phyloP scores from a whole-genome alignment of 768 basidiomycete genomes.

The Botryobasidium botryosum region DNA sequence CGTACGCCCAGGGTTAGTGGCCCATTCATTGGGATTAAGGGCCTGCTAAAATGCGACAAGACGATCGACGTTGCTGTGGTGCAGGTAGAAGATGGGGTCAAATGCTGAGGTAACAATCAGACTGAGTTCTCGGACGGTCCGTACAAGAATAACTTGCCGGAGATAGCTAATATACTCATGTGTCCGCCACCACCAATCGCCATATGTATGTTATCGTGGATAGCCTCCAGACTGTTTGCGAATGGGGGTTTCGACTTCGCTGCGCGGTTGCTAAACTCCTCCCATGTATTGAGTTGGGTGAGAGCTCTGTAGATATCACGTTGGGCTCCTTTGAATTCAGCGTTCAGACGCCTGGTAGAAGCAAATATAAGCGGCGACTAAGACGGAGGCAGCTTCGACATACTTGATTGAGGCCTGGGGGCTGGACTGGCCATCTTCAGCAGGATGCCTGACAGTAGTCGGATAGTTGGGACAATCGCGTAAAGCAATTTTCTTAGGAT shows the following conservation, averaged over 20 bases:
- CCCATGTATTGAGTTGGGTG: slow-evolving; percentile 4
- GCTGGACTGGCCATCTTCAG: no score
- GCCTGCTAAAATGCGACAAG: no score
- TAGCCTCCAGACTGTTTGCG: slow-evolving; percentile 5
- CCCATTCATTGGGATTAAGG: no score
- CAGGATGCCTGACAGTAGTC: no score
- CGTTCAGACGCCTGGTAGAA: no score
- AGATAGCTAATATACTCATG: neutral
- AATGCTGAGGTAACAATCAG: slow-evolving; percentile 1
- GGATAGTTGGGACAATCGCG: no score
- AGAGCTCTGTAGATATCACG: neutral
- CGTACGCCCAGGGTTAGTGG: no score
- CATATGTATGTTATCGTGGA: slow-evolving; percentile 7
- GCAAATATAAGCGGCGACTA: no score
- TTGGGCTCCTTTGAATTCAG: no score
- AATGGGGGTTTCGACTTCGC: neutral
- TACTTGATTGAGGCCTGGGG: slow-evolving; percentile 1
- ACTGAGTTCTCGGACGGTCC: neutral
- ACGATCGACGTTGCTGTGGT: slow-evolving; percentile 6
- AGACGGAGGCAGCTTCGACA: no score
- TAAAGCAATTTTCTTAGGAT: no score
- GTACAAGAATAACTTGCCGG: neutral
- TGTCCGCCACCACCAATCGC: slow-evolving; percentile 6
- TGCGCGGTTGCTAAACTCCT: slow-evolving; percentile 2
- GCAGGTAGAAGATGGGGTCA: slow-evolving; percentile 10